Evolutionary conservation across 2,329 filamentous ascomycete species (phyloP).

Genomic region (Calonectria pteridis): DNA sequence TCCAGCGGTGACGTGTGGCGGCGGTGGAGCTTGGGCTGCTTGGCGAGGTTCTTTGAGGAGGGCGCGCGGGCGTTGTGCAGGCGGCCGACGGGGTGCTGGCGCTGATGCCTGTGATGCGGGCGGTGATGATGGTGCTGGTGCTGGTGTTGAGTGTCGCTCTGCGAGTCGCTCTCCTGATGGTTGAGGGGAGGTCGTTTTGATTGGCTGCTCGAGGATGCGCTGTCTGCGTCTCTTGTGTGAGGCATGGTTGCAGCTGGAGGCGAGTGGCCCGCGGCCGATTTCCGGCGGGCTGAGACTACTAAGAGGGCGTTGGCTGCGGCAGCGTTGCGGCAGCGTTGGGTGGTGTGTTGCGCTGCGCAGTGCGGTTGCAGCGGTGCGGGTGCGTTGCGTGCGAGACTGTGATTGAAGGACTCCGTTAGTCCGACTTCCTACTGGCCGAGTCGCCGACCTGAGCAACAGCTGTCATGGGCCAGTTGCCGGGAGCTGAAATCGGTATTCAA

Average conservation of each 20-base stretch:
- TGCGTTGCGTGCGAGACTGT: constrained; percentile 25
- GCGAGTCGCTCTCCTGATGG: constrained; percentile 52
- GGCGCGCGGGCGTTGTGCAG: constrained; percentile 66
- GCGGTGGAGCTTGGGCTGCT: constrained; percentile 61
- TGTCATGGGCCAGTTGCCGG: constrained; percentile 33
- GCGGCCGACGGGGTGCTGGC: constrained; percentile 52
- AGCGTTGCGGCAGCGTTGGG: constrained; percentile 1
- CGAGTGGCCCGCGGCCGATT: constrained; percentile 13
- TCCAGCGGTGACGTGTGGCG: constrained; percentile 56
- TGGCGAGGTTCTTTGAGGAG: constrained; percentile 63
- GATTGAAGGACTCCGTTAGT: constrained; percentile 26
- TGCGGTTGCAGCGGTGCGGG: constrained; percentile 6
- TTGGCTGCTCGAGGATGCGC: constrained; percentile 64
- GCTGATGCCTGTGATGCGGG: constrained; percentile 49
- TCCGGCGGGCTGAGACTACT: constrained; percentile 7
- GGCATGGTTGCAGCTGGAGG: constrained; percentile 51
- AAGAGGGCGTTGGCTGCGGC: background rate
- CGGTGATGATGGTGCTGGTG: constrained; percentile 44
- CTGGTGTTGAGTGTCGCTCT: constrained; percentile 48
- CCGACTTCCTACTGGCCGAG: constrained; percentile 34
- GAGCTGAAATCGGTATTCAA: constrained; percentile 20
- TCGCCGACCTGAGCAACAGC: constrained; percentile 30
- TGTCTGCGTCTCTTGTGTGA: constrained; percentile 61
- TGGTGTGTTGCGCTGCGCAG: constrained; percentile 10
- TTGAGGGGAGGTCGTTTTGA: constrained; percentile 64